phyloP scores from a whole-genome alignment of 2,329 filamentous ascomycete genomes.

The Aureobasidium subglaciale region DNA sequence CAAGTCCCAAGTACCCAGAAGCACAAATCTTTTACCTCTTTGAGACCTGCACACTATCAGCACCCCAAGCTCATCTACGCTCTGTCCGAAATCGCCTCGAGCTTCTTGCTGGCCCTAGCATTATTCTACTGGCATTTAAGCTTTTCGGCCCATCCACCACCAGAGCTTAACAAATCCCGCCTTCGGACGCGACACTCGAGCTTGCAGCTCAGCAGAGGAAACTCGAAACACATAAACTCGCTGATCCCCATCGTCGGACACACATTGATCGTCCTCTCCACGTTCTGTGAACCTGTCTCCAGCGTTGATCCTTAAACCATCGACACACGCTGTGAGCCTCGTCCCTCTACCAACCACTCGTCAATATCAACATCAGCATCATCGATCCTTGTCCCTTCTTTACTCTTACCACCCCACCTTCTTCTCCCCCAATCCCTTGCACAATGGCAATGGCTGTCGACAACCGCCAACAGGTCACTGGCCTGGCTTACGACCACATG shows the following conservation, averaged over 20 bases:
- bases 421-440: slow-evolving; percentile 18
- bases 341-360: background rate
- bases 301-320: slow-evolving; percentile 21
- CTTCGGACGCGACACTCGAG: slow-evolving; percentile 6
- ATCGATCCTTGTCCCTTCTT: background rate
- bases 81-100: slow-evolving; percentile 13
- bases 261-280: slow-evolving; percentile 42
- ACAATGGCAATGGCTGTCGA: slow-evolving; percentile 93
- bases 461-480: slow-evolving; percentile 72
- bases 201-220: background rate
- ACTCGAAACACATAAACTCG: slow-evolving; percentile 32
- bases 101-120: slow-evolving; percentile 5
- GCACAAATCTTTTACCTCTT: slow-evolving; percentile 10
- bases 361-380: background rate
- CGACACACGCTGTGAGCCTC: slow-evolving; percentile 8
- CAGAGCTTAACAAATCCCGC: slow-evolving; percentile 8
- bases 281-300: slow-evolving; percentile 32
- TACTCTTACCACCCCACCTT: background rate
- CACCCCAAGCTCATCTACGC: slow-evolving; percentile 8
- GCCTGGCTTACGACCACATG: slow-evolving; percentile 74
- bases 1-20: slow-evolving; percentile 2
- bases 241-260: slow-evolving; percentile 43
- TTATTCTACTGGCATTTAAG: background rate
- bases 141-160: slow-evolving; percentile 3
- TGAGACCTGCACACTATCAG: slow-evolving; percentile 2